Conservation (phyloP, 2,329 filamentous ascomycete genomes). For the Aspergillus uvarum region DNA sequence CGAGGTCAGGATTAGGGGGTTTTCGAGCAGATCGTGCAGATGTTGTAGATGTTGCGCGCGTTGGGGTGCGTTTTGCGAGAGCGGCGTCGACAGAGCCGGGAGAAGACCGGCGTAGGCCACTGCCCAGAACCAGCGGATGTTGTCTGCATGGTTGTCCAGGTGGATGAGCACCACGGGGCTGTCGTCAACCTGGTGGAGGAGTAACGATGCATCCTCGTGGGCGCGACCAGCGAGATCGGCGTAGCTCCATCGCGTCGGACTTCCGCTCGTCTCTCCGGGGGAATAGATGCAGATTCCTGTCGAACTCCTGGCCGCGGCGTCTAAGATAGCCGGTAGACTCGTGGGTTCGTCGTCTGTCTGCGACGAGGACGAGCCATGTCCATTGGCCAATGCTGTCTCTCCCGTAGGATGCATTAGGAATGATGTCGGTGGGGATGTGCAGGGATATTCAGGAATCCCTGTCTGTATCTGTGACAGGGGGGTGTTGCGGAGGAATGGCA, state of each 20-base stretch:
- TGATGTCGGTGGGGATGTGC: not conserved
- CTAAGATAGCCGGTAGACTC: not conserved
- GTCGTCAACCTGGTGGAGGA: not conserved
- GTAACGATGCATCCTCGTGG: not conserved
- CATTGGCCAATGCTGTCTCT: not conserved
- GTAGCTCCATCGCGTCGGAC: not conserved
- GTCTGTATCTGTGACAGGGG: not conserved
- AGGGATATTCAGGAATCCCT: not conserved
- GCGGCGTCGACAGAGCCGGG: constrained; percentile 2
- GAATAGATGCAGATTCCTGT: not conserved
- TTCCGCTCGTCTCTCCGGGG: not conserved
- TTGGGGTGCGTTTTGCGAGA: constrained; percentile 1
- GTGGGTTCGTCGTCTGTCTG: not conserved
- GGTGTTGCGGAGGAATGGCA: not conserved
- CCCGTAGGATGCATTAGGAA: not conserved
- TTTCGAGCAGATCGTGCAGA: not conserved
- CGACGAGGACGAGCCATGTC: not conserved
- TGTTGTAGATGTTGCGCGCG: constrained; percentile 6
- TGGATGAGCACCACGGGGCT: not conserved
- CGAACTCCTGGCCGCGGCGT: no score
- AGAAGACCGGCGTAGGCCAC: not conserved
- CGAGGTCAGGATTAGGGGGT: not conserved
- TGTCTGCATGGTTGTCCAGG: not conserved
- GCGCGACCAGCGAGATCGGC: not conserved
- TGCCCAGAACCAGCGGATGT: constrained; percentile 2